Percentiles rank a stretch among this genome's conserved stretches.
These are phyloP conservation scores for Neurospora sp. DNA, from an alignment of 495 filamentous ascomycete genomes.

Conservation along the genomic window DNA sequence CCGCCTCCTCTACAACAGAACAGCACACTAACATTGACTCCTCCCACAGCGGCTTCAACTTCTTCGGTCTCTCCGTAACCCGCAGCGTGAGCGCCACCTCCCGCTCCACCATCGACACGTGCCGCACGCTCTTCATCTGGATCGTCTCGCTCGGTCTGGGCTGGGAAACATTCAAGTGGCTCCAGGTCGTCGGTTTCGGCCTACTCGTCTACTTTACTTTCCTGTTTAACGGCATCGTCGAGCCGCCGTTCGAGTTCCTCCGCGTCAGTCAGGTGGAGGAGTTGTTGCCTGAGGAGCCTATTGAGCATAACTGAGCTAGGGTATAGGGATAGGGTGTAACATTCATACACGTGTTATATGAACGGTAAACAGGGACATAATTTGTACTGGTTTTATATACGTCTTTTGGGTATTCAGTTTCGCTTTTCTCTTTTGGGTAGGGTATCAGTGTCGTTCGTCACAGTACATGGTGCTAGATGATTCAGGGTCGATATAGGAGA, in stretches of 20 bases:
- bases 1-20: too few relatives aligned
- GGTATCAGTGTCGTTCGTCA: not conserved
- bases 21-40: not conserved
- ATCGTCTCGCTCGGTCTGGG: slow-evolving; percentile 84
- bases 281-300: slow-evolving; percentile 74
- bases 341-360: not conserved
- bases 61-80: slow-evolving; percentile 91
- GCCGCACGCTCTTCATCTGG: slow-evolving; percentile 97
- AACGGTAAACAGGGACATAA: not conserved
- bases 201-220: slow-evolving; percentile 95
- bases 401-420: not conserved
- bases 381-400: not conserved
- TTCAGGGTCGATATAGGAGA: not conserved
- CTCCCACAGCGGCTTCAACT: slow-evolving; percentile 77
- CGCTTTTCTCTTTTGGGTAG: not conserved
- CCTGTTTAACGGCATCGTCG: slow-evolving; percentile 86
- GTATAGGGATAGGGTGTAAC: not conserved
- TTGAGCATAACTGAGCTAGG: slow-evolving; percentile 52
- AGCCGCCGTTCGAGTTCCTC: slow-evolving; percentile 55
- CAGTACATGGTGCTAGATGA: not conserved
- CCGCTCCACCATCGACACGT: slow-evolving; percentile 92
- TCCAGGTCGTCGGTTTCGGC: slow-evolving; percentile 82
- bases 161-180: slow-evolving; percentile 97
- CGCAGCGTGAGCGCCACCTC: slow-evolving; percentile 81
- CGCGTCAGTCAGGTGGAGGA: slow-evolving; percentile 51